Conservation (phyloP, 1,284 basidiomycete genomes). For the Ganoderma meredithae region DNA sequence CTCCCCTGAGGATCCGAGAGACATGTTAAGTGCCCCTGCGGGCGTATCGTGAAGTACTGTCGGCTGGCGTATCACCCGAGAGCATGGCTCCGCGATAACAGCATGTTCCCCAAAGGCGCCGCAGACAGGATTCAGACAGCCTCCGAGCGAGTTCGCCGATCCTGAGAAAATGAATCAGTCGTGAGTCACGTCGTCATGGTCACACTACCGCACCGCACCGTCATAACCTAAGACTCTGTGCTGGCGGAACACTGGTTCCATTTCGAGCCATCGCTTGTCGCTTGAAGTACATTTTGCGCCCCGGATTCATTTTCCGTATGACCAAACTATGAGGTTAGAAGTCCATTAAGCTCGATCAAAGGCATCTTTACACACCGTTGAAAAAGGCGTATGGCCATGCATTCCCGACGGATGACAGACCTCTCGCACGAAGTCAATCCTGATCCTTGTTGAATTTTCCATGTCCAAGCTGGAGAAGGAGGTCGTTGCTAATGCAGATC, state of each 20-base stretch:
- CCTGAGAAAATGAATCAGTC: constrained; percentile 8
- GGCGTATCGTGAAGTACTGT: not conserved
- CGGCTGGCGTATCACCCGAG: not conserved
- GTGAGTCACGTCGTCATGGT: constrained; percentile 26
- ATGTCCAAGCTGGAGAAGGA: not conserved
- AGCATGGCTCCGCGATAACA: constrained; percentile 17
- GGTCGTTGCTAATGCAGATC: not conserved
- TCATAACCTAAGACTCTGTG: not conserved
- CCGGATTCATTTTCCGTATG: not conserved
- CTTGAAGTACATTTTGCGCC: not conserved
- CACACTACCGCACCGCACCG: constrained; percentile 22
- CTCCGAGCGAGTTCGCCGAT: not conserved
- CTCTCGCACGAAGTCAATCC: not conserved
- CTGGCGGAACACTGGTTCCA: constrained; percentile 1
- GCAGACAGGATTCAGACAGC: constrained; percentile 12
- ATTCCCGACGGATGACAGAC: not conserved
- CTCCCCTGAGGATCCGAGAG: constrained; percentile 1
- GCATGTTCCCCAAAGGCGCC: constrained; percentile 15
- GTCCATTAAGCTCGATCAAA: constrained; percentile 1
- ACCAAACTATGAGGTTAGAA: not conserved
- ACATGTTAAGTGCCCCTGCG: constrained; percentile 7
- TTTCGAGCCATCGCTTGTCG: not conserved
- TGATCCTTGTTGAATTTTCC: not conserved
- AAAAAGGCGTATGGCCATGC: not conserved
- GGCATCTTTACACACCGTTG: not conserved